Conservation (phyloP, 257 asterid species). For the Coffea eugenioides region DNA sequence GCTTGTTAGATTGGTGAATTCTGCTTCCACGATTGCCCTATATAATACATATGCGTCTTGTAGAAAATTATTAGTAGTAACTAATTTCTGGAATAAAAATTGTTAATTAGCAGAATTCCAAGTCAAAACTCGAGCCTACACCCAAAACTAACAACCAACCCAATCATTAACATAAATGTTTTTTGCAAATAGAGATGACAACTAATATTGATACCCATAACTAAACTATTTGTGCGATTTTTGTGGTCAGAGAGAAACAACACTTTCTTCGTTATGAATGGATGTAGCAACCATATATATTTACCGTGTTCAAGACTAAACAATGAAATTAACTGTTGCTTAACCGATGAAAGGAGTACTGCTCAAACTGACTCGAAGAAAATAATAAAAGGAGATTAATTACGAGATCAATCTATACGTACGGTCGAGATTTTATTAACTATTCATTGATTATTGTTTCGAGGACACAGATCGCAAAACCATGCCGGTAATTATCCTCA, state of each 20-base stretch:
- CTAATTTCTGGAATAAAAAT: background rate
- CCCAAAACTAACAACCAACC: conserved; percentile 4
- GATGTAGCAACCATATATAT: background rate
- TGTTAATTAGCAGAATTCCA: no score
- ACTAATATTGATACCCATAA: background rate
- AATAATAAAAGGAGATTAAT: background rate
- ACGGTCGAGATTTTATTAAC: background rate
- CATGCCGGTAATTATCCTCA: conserved; percentile 14
- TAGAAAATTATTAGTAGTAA: background rate
- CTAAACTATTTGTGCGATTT: background rate
- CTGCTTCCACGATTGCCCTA: conserved; percentile 15
- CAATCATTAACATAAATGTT: conserved; percentile 1
- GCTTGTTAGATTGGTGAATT: conserved; percentile 6
- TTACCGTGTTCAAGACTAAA: background rate
- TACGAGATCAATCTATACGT: background rate
- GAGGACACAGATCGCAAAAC: conserved; percentile 10
- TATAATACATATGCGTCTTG: background rate
- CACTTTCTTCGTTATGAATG: background rate
- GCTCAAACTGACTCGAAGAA: background rate
- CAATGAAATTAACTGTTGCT: background rate
- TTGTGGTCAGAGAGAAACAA: background rate
- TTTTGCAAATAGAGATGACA: background rate
- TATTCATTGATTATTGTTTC: background rate
- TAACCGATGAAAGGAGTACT: background rate
- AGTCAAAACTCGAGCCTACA: background rate